Evolutionary conservation across 805 yeast species (phyloP).

Genomic region (Lipomyces japonicus): DNA sequence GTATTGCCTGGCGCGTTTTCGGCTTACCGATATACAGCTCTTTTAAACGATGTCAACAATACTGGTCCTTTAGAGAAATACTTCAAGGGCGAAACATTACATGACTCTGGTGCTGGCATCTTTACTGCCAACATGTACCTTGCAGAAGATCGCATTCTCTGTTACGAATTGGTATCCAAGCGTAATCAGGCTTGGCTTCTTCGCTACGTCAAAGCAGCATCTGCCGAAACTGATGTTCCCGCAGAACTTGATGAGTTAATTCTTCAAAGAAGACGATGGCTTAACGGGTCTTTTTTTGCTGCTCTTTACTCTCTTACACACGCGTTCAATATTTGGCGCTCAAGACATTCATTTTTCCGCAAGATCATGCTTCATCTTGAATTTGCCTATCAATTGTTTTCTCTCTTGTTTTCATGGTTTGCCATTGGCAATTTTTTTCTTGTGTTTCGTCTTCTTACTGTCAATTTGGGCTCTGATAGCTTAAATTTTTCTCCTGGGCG

Average conservation of each 20-base stretch:
- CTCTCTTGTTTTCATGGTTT: conserved; percentile 84
- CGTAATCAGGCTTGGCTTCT: conserved; percentile 67
- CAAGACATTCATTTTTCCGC: conserved; percentile 64
- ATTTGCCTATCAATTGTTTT: conserved; percentile 70
- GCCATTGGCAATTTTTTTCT: conserved; percentile 85
- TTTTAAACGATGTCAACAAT: conserved; percentile 63
- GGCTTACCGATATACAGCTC: conserved; percentile 83
- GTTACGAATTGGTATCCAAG: conserved; percentile 94
- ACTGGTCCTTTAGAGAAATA: conserved; percentile 83
- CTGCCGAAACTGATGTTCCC: conserved; percentile 95
- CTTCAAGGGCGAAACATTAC: conserved; percentile 85
- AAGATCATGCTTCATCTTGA: conserved; percentile 72
- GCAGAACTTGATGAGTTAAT: conserved; percentile 77
- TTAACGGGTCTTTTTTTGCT: conserved; percentile 94
- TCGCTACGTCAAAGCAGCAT: conserved; percentile 80
- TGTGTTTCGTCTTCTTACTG: conserved; percentile 82
- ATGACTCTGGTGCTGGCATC: conserved; percentile 66
- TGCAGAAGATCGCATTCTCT: conserved; percentile 93
- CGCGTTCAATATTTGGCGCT: conserved; percentile 68
- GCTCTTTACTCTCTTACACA: conserved; percentile 82
- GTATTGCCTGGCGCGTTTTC: conserved; percentile 97
- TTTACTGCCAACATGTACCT: conserved; percentile 95
- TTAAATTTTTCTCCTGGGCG: conserved; percentile 54
- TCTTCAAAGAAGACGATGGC: conserved; percentile 92
- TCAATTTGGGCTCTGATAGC: conserved; percentile 57